Percentiles rank a stretch among this genome's conserved stretches.
phyloP scores from a whole-genome alignment of 352 stramenopile genomes.

The Pythium coloratum region DNA sequence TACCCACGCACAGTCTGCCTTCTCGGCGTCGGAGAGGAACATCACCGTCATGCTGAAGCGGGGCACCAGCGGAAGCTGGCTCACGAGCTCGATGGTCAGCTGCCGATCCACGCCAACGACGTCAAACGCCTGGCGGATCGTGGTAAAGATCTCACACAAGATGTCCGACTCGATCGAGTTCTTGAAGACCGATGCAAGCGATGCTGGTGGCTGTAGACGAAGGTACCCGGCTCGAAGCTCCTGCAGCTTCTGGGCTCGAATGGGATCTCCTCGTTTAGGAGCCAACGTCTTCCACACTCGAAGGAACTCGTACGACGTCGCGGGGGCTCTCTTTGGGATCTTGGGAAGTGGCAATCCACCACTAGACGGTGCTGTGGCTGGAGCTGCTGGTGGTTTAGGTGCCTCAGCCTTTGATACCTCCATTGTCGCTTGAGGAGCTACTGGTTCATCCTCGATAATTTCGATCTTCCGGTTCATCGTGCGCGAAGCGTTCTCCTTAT shows the following conservation, averaged over 20 bases:
- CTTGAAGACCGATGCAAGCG: slow-evolving; percentile 59
- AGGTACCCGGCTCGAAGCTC: slow-evolving; percentile 55
- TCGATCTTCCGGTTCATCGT: slow-evolving; percentile 10
- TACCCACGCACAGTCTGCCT: slow-evolving; percentile 55
- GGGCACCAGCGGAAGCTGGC: slow-evolving; percentile 46
- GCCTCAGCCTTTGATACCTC: background rate
- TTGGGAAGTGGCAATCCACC: slow-evolving; percentile 36
- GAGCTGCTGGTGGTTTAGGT: background rate
- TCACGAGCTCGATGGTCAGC: slow-evolving; percentile 43
- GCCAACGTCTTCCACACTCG: slow-evolving; percentile 77
- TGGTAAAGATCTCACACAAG: slow-evolving; percentile 56
- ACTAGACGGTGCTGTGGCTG: background rate
- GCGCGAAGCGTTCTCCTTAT: slow-evolving; percentile 18
- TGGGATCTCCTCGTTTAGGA: slow-evolving; percentile 42
- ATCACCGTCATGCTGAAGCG: slow-evolving; percentile 82
- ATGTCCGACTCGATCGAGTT: slow-evolving; percentile 78
- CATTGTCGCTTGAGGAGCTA: background rate
- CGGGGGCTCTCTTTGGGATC: slow-evolving; percentile 60
- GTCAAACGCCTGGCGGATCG: slow-evolving; percentile 33
- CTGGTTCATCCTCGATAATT: slow-evolving; percentile 6
- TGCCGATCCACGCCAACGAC: slow-evolving; percentile 11
- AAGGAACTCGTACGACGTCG: slow-evolving; percentile 77
- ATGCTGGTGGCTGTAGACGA: slow-evolving; percentile 34
- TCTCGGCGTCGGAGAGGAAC: slow-evolving; percentile 70
- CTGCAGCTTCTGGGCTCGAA: slow-evolving; percentile 32